Base-by-base conservation (phyloP, 192 early-diverging fungal genomes). In the Geranomyces variabilis region DNA sequence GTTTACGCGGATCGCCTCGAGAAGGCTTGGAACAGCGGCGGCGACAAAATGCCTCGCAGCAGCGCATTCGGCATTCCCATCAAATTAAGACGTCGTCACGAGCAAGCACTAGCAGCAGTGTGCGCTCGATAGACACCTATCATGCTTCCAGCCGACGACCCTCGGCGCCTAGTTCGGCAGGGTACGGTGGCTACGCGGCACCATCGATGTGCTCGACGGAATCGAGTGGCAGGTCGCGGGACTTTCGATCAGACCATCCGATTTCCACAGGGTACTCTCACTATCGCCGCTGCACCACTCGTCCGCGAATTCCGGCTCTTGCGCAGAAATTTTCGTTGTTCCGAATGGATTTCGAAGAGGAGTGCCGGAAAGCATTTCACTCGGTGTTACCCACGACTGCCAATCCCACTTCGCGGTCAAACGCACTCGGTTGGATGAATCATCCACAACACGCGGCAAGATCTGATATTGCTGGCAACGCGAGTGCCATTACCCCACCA, bases 231-330 rank as follows among this genome's bases (percentile, higher is more conserved):
- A 3, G 3, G 17, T 3, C n/a, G 2, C 4, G 6, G 51, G 15
- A 53, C 17, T 41, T 41, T 41, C 3, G 10, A 41, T 41, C 36
- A 41, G 10, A 41, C 10, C 36, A 10, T 3, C 51, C 51, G 4
- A 13, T 64, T 29, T 21, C 5, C 41, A 7, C 41, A 2, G 28
- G 41, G 15, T 64, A 64, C 43, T 17, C 44, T 9, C 15, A 45
- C 28, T 64, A 44, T 22, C 63, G 43, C 6, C 33, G 41, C 14
- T 64, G 28, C 49, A 22, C 70, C 29, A 72, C 70, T 13, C 59
- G 70, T 17, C 70, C 70, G 21, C 41, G 70, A n/a, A 51, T 72
- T 26, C 70, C 70, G 0, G 24, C 46, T 22, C 24, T 45, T 13
- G 70, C 70, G 7, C 45, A 19, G 22, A 64, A 28, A 29, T 64